Evolutionary conservation across 129 eudicot species (phyloP), one percentile per base, ranked within the genome.

Genomic region (Cynara cardunculus): DNA sequence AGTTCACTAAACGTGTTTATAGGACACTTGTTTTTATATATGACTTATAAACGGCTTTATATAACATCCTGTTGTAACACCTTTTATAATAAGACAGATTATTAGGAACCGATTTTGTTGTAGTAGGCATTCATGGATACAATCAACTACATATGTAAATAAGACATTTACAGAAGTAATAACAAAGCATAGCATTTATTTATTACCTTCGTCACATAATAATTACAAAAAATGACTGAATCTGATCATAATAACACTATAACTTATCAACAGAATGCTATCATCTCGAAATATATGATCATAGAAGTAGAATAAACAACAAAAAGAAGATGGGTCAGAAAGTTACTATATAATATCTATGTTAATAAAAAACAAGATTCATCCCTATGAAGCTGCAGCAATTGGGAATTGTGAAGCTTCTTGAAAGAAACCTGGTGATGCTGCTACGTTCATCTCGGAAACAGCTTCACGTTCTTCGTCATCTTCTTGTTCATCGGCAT

Each of bases 401-500:
- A 84, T 66, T 2, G 92, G 88, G 53, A 86, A 83, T 64, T 73
- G 84, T 80, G 85, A 81, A 81, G 84, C 73, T 80, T 75, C 92
- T 28, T 79, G 83, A 27, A 82, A 67, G 84, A 86, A 86, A 34
- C 79, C 77, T 9, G 84, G 80, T 66, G 85, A 13, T 26, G 84
- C 2, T 25, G 84, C 6, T 21, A 10, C 14, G 7, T 84, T 64
- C 78, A 28, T 16, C 22, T 70, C 56, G 3, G 77, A 35, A 56
- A 19, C 82, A 18, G 8, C 26, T 11, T 71, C 81, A 6, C 72
- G 86, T 7, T 86, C 86, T 59, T 86, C 89, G 16, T 82, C 89
- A 3, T 91, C 93, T 12, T 85, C 92, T 12, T 85, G 90, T 19
- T 89, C 97, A 2, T 92, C 92, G 9, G 83, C 89, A 4, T 88